These are phyloP conservation scores for Eucalyptus sp. DNA, from an alignment of 345 rosid species.

Conservation along the genomic window DNA sequence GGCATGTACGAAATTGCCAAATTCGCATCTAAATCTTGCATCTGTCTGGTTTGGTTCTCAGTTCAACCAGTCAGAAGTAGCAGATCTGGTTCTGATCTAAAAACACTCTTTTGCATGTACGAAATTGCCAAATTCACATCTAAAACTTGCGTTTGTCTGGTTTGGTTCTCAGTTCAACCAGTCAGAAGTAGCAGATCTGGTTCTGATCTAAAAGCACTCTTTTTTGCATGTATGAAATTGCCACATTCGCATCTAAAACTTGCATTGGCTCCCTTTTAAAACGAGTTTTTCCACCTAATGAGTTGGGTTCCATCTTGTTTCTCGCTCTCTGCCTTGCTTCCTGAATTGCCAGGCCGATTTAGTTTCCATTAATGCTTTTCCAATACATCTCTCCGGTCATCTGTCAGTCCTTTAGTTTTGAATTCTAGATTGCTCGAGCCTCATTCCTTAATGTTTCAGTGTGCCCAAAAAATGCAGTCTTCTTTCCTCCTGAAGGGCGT, in stretches of 20 bases:
- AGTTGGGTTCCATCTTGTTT: neutral
- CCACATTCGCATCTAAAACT: neutral
- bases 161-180: neutral
- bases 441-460: neutral
- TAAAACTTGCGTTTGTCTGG: neutral
- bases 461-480: neutral
- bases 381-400: neutral
- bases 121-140: too few relatives aligned
- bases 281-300: neutral
- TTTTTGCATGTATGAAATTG: neutral
- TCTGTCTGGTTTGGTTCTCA: neutral
- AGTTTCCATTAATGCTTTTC: neutral
- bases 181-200: neutral
- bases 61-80: neutral
- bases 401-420: neutral
- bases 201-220: neutral
- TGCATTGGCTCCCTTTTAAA: neutral
- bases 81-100: neutral
- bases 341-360: neutral
- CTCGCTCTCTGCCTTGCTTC: neutral
- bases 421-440: neutral
- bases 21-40: neutral
- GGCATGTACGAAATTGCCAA: neutral
- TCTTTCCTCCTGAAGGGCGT: neutral
- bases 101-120: neutral